Evolutionary conservation across 1,284 basidiomycete genomes (phyloP).

Genomic region (Inonotus hispidus): DNA sequence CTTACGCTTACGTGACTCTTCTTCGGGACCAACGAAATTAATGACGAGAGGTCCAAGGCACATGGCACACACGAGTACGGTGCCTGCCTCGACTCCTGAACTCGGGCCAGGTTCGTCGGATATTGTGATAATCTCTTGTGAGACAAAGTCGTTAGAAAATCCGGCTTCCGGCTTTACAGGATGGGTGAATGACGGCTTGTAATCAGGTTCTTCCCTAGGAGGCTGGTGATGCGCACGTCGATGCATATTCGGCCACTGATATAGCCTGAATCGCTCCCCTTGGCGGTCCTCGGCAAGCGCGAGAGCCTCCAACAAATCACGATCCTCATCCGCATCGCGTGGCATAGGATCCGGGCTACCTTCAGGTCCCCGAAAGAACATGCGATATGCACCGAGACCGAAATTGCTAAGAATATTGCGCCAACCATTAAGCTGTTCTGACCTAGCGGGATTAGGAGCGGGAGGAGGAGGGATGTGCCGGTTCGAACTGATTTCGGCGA

Average conservation of each 20-base stretch:
- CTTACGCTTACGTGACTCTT: constrained; percentile 14
- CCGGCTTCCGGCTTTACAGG: constrained; percentile 45
- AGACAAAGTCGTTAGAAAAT: constrained; percentile 59
- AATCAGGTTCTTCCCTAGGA: constrained; percentile 32
- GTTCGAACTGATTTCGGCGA: constrained; percentile 24
- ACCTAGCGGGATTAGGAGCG: background rate
- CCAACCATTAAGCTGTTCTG: background rate
- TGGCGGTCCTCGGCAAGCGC: background rate
- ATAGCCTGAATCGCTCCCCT: background rate
- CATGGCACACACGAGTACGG: constrained; percentile 14
- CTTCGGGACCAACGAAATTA: constrained; percentile 17
- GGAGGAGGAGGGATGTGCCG: background rate
- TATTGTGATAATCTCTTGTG: constrained; percentile 4
- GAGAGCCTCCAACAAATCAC: constrained; percentile 1
- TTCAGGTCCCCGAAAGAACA: background rate
- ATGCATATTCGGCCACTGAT: no score
- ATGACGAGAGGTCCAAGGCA: constrained; percentile 15
- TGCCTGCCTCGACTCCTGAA: background rate
- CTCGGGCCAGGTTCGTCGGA: constrained; percentile 15
- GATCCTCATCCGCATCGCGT: constrained; percentile 3
- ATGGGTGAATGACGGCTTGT: constrained; percentile 60
- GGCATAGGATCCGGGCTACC: background rate
- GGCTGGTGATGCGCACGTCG: background rate
- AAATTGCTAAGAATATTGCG: background rate
- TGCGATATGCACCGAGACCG: background rate